Base-by-base conservation (phyloP, 148 eudicot species). In the Suaeda aralocaspica region DNA sequence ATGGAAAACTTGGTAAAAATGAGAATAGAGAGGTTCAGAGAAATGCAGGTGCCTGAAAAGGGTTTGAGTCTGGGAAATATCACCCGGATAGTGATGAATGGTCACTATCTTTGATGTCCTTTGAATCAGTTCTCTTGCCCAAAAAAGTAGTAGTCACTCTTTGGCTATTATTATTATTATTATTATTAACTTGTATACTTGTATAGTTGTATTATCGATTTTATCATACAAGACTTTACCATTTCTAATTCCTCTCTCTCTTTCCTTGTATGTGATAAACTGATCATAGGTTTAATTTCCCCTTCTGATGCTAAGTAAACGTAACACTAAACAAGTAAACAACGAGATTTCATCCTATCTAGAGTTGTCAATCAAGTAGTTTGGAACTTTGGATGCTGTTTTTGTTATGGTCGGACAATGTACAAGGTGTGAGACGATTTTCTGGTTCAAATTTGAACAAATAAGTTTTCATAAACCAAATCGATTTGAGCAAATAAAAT, bases 41-140 rank as follows among this genome's bases (percentile, higher is more conserved):
- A 39, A 39, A 51, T 59, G 59, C 57, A 72, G 76, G 80, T 44
- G 50, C n/a, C 66, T 66, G 26, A 68, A 67, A 75, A 75, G 64
- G 25, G 57, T 39, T 33, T 22, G 51, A 69, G 61, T 64, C 28
- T 78, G 70, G 81, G 81, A 78, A 78, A 78, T 73, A 73, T 57
- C 61, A 78, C 52, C 74, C 26, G 41, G 77, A 69, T 63, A 24
- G 64, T 69, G 77, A 78, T 73, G 81, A 78, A 74, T 74, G 67
- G 81, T 78, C 81, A 78, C 74, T 31, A 46, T 78, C 74, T 64
- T 64, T 58, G 14, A 58, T 69, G 81, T 78, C 81, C 71, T 73
- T 73, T 74, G 81, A 73, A 78, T 82, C 82, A 78, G 79, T 78
- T 81, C 78, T 66, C 60, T 68, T 62, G 53, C 68, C 41, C 33